phyloP scores from a whole-genome alignment of 2,329 filamentous ascomycete genomes.

The Cladosporium velox region DNA sequence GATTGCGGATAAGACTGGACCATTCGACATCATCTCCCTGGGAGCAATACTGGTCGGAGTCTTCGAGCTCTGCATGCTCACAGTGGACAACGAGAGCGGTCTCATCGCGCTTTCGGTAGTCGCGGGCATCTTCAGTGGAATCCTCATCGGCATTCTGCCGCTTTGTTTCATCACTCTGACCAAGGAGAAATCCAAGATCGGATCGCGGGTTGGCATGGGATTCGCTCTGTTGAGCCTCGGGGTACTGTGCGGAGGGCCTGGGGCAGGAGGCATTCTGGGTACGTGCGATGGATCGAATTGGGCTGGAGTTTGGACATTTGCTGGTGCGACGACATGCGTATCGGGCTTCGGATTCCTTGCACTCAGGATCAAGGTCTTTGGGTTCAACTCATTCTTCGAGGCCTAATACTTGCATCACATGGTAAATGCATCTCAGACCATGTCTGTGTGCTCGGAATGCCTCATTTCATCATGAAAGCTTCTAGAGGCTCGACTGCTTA shows the following conservation, averaged over 20 bases:
- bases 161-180: slow-evolving; percentile 39
- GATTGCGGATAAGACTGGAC: slow-evolving; percentile 56
- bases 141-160: slow-evolving; percentile 40
- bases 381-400: no score
- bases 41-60: slow-evolving; percentile 46
- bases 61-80: slow-evolving; percentile 57
- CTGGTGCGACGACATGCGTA: slow-evolving; percentile 26
- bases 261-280: slow-evolving; percentile 37
- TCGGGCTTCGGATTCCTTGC: no score
- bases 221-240: slow-evolving; percentile 37
- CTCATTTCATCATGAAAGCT: no score
- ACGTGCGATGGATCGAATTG: slow-evolving; percentile 31
- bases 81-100: slow-evolving; percentile 41
- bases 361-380: no score
- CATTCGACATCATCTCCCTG: slow-evolving; percentile 51
- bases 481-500: no score
- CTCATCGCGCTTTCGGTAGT: slow-evolving; percentile 37
- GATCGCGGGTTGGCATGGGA: slow-evolving; percentile 43
- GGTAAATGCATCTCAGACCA: no score
- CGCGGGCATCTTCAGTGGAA: slow-evolving; percentile 42
- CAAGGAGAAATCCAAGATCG: slow-evolving; percentile 38
- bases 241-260: slow-evolving; percentile 39
- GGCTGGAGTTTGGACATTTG: slow-evolving; percentile 40
- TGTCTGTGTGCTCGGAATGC: no score
- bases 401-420: no score